Conservation (phyloP, 2,329 filamentous ascomycete species). For the Cladosporium sp. region DNA sequence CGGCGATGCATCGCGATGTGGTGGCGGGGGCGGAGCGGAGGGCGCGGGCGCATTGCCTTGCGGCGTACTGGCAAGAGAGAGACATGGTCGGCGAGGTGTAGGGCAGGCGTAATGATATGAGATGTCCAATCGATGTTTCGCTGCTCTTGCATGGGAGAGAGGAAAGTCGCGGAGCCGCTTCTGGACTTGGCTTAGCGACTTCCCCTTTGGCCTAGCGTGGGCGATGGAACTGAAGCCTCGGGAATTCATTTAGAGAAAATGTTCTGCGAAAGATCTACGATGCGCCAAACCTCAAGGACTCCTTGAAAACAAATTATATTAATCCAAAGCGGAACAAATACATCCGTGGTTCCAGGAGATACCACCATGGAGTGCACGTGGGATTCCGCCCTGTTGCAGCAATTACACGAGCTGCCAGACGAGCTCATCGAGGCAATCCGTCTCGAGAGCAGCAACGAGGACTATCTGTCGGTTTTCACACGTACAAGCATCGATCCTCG, state of each 20-base stretch:
- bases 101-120: conserved; percentile 3
- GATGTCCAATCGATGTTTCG: conserved; percentile 11
- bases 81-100: conserved; percentile 39
- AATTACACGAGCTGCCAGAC: conserved; percentile 62
- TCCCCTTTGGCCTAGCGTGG: conserved; percentile 5
- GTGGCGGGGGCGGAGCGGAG: conserved; percentile 29
- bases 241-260: conserved; percentile 19
- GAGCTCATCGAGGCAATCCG: conserved; percentile 70
- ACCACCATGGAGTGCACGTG: conserved; percentile 33
- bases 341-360: not conserved
- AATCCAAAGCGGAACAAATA: not conserved
- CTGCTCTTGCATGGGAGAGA: conserved; percentile 17
- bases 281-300: conserved; percentile 9
- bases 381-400: conserved; percentile 30
- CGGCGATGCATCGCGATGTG: conserved; percentile 30
- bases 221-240: conserved; percentile 6
- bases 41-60: conserved; percentile 46
- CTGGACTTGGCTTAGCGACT: conserved; percentile 11
- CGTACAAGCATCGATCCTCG: conserved; percentile 67
- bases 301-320: conserved; percentile 9
- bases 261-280: conserved; percentile 8
- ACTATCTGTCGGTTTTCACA: conserved; percentile 71
- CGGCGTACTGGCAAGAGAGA: conserved; percentile 44
- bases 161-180: conserved; percentile 10
- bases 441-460: conserved; percentile 57